These are phyloP conservation scores for Pulveroboletus ravenelii DNA, from an alignment of 768 basidiomycete genomes.

Conservation along the genomic window DNA sequence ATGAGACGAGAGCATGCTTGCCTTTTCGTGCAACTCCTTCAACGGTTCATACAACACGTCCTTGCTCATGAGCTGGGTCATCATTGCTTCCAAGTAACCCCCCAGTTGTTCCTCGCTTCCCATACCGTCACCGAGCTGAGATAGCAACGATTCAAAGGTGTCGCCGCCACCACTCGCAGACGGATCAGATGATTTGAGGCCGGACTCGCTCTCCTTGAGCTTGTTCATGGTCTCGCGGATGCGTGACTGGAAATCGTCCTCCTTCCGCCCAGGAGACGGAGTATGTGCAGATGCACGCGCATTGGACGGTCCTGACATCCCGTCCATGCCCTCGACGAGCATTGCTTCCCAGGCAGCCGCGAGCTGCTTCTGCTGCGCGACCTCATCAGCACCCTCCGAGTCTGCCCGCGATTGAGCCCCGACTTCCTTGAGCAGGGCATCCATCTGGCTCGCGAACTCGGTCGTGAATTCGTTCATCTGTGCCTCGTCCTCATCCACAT, in stretches of 20 bases:
- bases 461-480: constrained; percentile 33
- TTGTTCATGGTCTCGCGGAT: constrained; percentile 73
- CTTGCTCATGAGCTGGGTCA: constrained; percentile 31
- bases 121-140: constrained; percentile 38
- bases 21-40: constrained; percentile 56
- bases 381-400: constrained; percentile 6
- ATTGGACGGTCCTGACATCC: constrained; percentile 12
- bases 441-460: constrained; percentile 44
- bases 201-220: constrained; percentile 61
- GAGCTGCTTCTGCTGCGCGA: constrained; percentile 15
- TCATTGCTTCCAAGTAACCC: constrained; percentile 66
- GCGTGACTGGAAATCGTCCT: constrained; percentile 58
- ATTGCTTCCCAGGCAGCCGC: too few species aligned
- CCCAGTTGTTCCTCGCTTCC: constrained; percentile 52
- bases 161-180: constrained; percentile 22
- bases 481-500: constrained; percentile 1
- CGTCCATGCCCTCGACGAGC: constrained; percentile 47
- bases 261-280: constrained; percentile 7
- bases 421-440: constrained; percentile 32
- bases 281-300: neutral
- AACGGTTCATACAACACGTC: constrained; percentile 74
- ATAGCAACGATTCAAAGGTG: constrained; percentile 49
- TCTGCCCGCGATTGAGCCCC: constrained; percentile 12
- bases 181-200: constrained; percentile 19
- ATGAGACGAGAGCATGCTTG: neutral